Evolutionary conservation across 345 rosid genomes (phyloP).

Genomic region (Camelina sativa): DNA sequence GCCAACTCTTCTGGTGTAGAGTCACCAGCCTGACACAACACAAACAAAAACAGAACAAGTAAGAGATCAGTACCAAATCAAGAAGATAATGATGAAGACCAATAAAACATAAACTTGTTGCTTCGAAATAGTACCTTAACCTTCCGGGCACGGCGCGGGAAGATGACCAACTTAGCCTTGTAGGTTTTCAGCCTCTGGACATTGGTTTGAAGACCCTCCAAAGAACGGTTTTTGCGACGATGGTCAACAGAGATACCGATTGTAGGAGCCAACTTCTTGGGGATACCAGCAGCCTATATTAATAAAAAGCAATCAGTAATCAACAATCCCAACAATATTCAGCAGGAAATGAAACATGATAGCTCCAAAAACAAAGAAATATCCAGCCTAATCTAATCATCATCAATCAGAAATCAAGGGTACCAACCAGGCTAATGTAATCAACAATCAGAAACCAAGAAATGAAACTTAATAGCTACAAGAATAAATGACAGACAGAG

Average conservation of each 20-base stretch:
- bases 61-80: background rate
- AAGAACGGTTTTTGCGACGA: conserved; percentile 69
- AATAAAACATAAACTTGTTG: background rate
- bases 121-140: conserved; percentile 53
- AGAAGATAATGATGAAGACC: background rate
- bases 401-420: background rate
- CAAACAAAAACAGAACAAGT: background rate
- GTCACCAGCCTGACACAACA: conserved; percentile 73
- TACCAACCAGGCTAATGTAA: background rate
- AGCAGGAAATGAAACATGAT: background rate
- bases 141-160: conserved; percentile 79
- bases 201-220: conserved; percentile 74
- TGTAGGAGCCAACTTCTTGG: conserved; percentile 77
- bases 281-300: conserved; percentile 51
- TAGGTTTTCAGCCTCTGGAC: conserved; percentile 86
- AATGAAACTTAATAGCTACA: background rate
- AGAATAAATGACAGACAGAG: background rate
- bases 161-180: conserved; percentile 84
- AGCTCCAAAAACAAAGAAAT: no score
- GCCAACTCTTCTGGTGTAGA: conserved; percentile 82
- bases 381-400: background rate
- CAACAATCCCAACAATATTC: background rate
- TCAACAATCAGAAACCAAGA: background rate
- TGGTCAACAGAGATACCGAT: conserved; percentile 80
- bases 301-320: background rate